Percentiles rank a stretch among this genome's conserved stretches.
phyloP scores from a whole-genome alignment of 1,284 basidiomycete genomes.

The Cryptococcus sp. region DNA sequence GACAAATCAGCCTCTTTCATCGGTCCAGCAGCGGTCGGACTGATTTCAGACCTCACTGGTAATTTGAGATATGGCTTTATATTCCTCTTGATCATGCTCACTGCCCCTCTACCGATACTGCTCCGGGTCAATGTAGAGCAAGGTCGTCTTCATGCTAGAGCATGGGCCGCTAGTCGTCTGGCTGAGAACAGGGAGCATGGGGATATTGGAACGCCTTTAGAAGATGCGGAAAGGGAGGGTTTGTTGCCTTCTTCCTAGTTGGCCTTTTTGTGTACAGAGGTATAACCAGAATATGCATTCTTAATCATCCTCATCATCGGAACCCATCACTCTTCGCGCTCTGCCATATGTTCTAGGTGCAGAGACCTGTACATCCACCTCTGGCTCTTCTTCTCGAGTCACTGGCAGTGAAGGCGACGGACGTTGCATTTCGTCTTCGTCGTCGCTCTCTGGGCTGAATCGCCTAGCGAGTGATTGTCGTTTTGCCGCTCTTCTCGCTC shows the following conservation, averaged over 20 bases:
- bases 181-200: not conserved
- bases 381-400: no score
- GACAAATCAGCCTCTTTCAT: conserved; percentile 78
- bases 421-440: no score
- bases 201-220: not conserved
- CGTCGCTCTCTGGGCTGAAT: no score
- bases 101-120: conserved; percentile 74
- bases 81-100: conserved; percentile 78
- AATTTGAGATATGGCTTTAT: conserved; percentile 88
- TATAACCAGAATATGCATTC: no score
- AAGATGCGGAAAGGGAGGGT: not conserved
- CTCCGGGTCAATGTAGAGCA: conserved; percentile 65
- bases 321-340: conserved; percentile 15
- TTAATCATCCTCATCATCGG: conserved; percentile 27
- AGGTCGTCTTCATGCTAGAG: conserved; percentile 64
- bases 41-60: conserved; percentile 80
- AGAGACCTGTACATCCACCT: not conserved
- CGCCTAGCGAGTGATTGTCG: no score
- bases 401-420: no score
- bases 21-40: conserved; percentile 79
- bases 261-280: not conserved
- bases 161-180: conserved; percentile 21
- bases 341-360: not conserved
- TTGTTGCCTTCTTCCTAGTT: not conserved
- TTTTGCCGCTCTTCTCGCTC: no score